phyloP scores from a whole-genome alignment of 108 stramenopile genomes.

The Skeletonema grethae region DNA sequence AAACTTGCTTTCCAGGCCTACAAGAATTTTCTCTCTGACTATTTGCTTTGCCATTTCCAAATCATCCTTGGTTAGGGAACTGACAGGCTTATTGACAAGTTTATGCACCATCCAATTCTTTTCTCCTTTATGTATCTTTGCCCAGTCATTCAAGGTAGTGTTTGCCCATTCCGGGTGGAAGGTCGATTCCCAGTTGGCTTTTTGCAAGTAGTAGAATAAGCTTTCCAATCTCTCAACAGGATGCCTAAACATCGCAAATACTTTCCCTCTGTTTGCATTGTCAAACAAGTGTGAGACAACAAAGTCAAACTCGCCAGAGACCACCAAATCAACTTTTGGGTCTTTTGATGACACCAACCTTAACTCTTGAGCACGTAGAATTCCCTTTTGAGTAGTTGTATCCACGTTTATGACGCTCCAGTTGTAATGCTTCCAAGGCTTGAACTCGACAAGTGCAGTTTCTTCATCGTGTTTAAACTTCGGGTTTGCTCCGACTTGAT shows the following conservation, averaged over 20 bases:
- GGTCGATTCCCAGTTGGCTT: slow-evolving; percentile 39
- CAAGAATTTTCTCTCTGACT: slow-evolving; percentile 16
- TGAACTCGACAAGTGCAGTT: slow-evolving; percentile 25
- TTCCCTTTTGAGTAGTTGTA: slow-evolving; percentile 45
- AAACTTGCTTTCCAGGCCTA: slow-evolving; percentile 21
- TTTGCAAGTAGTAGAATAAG: slow-evolving; percentile 42
- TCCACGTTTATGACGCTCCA: slow-evolving; percentile 48
- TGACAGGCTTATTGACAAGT: slow-evolving; percentile 19
- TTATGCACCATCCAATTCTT: slow-evolving; percentile 31
- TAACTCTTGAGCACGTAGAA: slow-evolving; percentile 32
- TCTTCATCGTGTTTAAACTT: slow-evolving; percentile 11
- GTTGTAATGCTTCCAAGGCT: slow-evolving; percentile 12
- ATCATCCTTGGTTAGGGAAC: slow-evolving; percentile 17
- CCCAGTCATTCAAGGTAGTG: slow-evolving; percentile 34
- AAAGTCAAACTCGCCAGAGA: slow-evolving; percentile 18
- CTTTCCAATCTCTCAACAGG: slow-evolving; percentile 36
- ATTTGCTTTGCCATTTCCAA: slow-evolving; percentile 40
- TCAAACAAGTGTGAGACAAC: slow-evolving; percentile 26
- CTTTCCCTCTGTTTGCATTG: slow-evolving; percentile 18
- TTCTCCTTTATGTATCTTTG: slow-evolving; percentile 6
- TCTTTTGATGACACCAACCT: slow-evolving; percentile 27
- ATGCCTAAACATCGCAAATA: slow-evolving; percentile 40
- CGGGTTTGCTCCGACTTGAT: slow-evolving; percentile 41
- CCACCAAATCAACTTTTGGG: slow-evolving; percentile 22
- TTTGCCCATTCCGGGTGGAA: slow-evolving; percentile 30